Evolutionary conservation across 345 rosid species (phyloP), one percentile per base, ranked within the genome.

Genomic region (Nephelium lappaceum): DNA sequence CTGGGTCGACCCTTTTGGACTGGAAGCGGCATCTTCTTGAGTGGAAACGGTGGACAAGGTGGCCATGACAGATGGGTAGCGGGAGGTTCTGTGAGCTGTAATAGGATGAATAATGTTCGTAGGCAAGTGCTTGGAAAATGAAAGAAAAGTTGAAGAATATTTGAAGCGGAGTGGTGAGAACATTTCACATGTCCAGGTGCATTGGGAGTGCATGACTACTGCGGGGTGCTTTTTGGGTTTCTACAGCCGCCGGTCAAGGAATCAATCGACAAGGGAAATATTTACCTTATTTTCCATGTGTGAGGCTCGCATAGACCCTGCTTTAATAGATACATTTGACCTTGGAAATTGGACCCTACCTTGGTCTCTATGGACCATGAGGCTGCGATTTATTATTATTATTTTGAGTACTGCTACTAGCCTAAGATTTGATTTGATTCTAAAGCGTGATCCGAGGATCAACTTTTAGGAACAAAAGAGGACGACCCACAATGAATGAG

Each of bases 141-240:
- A 39, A 0, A 67, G 27, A 14, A 84, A 53, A 12, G 75, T 55
- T 57, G 87, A 57, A 66, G 87, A 45, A 68, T 80, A 69, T 21
- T 12, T 80, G 38, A 77, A 71, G 81, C 15, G 23, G 8, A 82
- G 24, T 0, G 84, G 82, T 49, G 21, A 71, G 0, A 81, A 80
- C 86, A 87, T 79, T 71, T 43, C 55, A 49, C 77, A n/a, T 42
- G 88, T 81, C 87, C 87, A 84, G 86, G 72, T 84, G 49, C 91
- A 89, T 64, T 79, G 83, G 74, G 45, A 61, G 64, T 24, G 80
- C 82, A 79, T 73, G 49, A 75, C 68, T 8, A 6, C 63, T 1
- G 3, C 7, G 10, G 24, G 55, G 55, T 27, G 31, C 49, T 45
- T 45, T 45, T 45, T 6, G 5, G 49, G 63, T 58, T 58, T n/a